phyloP scores from a whole-genome alignment of 441 rosid genomes.

The Populus hybrid region DNA sequence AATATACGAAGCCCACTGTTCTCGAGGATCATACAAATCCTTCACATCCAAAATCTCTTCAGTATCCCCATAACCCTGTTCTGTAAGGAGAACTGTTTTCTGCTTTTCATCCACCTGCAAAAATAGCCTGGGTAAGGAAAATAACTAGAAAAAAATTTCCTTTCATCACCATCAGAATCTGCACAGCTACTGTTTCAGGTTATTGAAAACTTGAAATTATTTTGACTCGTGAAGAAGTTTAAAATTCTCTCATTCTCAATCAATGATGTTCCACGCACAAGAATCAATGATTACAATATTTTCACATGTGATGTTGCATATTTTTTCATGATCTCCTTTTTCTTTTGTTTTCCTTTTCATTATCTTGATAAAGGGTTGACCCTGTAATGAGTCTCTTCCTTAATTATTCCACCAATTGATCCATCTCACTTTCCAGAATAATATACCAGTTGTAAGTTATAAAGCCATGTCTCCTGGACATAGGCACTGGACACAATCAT shows the following conservation, averaged over 20 bases:
- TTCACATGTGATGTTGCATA: not conserved
- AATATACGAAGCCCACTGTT: slow-evolving; percentile 91
- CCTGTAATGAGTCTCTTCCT: not conserved
- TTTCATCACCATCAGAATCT: not conserved
- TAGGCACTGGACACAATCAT: not conserved
- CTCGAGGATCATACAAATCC: slow-evolving; percentile 97
- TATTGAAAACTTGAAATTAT: not conserved
- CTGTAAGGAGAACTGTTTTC: slow-evolving; percentile 88
- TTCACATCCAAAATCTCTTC: slow-evolving; percentile 88
- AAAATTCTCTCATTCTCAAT: not conserved
- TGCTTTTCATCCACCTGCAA: slow-evolving; percentile 94
- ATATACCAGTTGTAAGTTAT: not conserved
- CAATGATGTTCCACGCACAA: not conserved
- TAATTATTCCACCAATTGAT: not conserved
- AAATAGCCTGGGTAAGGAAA: slow-evolving; percentile 18
- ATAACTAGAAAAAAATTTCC: not conserved
- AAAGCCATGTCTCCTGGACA: not conserved
- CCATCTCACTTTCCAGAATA: not conserved
- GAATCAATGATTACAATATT: not conserved
- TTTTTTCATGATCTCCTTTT: not conserved
- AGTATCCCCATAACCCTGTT: slow-evolving; percentile 95
- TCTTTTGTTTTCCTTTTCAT: not conserved
- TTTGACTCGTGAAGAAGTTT: not conserved
- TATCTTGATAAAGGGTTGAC: not conserved
- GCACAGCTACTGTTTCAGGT: not conserved